Evolutionary conservation across 2,329 filamentous ascomycete species (phyloP).

Genomic region (Botryotinia narcissicola): DNA sequence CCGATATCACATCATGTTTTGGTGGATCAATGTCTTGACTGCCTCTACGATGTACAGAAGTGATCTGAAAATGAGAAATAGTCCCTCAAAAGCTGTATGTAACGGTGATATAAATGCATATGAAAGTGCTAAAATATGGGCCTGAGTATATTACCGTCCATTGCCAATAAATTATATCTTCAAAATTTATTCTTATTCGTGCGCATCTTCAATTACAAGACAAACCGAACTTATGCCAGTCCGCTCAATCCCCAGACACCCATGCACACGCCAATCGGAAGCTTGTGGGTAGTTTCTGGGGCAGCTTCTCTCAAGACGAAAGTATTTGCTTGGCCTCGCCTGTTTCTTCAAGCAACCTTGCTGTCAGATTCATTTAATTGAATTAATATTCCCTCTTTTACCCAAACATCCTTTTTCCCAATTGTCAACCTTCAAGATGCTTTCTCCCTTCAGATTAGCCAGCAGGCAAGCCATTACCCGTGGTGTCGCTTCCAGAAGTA

Average conservation of each 20-base stretch:
- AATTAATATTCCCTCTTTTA: neutral
- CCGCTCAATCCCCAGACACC: constrained; percentile 10
- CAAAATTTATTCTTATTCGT: constrained; percentile 6
- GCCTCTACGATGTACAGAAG: neutral
- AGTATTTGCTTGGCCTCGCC: constrained; percentile 10
- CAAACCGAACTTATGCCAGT: constrained; percentile 7
- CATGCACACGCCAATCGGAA: constrained; percentile 17
- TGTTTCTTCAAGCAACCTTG: neutral
- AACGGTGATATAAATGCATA: neutral
- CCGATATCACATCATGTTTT: constrained; percentile 10
- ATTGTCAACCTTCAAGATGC: constrained; percentile 45
- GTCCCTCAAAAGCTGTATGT: neutral
- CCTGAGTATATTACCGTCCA: neutral
- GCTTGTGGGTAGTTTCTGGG: constrained; percentile 16
- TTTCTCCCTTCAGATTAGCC: constrained; percentile 54
- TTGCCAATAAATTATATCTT: neutral
- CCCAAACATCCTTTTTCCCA: neutral
- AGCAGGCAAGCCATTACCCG: constrained; percentile 46
- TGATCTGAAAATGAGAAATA: neutral
- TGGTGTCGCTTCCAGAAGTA: constrained; percentile 31
- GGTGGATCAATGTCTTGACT: neutral
- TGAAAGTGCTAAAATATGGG: neutral
- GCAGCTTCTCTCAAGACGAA: constrained; percentile 8
- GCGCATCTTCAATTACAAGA: neutral
- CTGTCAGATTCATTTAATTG: constrained; percentile 14